These are phyloP conservation scores for Oryza meridionalis DNA, from an alignment of 176 grass and related monocot species.

Conservation along the genomic window DNA sequence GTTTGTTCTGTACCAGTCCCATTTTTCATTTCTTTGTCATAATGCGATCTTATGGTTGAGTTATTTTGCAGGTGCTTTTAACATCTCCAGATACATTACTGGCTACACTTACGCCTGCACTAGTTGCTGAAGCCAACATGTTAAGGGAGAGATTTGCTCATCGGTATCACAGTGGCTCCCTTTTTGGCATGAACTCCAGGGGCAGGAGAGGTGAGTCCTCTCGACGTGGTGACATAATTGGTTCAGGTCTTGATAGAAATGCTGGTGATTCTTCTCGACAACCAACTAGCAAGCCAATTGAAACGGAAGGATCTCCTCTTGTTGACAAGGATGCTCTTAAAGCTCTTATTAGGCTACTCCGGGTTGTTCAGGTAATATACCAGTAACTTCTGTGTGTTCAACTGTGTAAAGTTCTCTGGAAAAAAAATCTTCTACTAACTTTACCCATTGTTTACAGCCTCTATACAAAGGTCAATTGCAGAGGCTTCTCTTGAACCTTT, in stretches of 20 bases:
- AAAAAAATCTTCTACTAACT: slow-evolving; percentile 6
- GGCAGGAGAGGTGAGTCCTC: slow-evolving; percentile 86
- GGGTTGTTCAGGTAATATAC: slow-evolving; percentile 88
- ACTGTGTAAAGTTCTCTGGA: neutral
- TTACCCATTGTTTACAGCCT: slow-evolving; percentile 59
- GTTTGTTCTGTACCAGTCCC: slow-evolving; percentile 23
- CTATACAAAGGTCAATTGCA: slow-evolving; percentile 94
- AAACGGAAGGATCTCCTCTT: slow-evolving; percentile 86
- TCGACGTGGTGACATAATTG: slow-evolving; percentile 61
- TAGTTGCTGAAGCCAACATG: slow-evolving; percentile 99
- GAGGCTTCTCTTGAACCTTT: slow-evolving; percentile 93
- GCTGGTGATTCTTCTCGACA: slow-evolving; percentile 64
- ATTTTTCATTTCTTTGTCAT: neutral
- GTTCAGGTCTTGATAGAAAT: slow-evolving; percentile 60
- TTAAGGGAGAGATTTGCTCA: slow-evolving; percentile 97
- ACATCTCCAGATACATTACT: slow-evolving; percentile 97
- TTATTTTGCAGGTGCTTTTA: slow-evolving; percentile 79
- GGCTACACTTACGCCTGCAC: slow-evolving; percentile 86
- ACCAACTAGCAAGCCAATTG: slow-evolving; percentile 71
- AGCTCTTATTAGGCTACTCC: slow-evolving; percentile 85
- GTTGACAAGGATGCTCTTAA: slow-evolving; percentile 85
- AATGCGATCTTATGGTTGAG: slow-evolving; percentile 22
- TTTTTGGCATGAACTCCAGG: slow-evolving; percentile 91
- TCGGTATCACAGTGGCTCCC: slow-evolving; percentile 69
- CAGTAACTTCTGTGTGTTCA: neutral